Percentiles rank a stretch among this genome's conserved stretches.
phyloP scores from a whole-genome alignment of 805 yeast genomes.

The Grigorovia transvaalensis region DNA sequence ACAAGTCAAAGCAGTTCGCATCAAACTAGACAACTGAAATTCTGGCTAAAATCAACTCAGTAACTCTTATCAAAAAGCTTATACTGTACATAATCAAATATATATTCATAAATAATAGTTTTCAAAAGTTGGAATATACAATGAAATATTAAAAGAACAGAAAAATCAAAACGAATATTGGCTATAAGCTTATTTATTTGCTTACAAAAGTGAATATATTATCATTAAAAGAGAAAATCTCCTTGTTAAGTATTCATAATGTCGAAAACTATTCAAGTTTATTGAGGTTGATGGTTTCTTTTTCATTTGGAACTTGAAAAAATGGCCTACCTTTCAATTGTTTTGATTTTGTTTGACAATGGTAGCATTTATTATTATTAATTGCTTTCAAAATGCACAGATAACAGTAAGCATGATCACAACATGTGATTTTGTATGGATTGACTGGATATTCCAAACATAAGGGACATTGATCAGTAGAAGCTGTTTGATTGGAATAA shows the following conservation, averaged over 20 bases:
- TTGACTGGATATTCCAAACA: conserved; percentile 3
- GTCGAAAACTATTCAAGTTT: too few relatives aligned
- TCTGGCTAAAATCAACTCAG: too few relatives aligned
- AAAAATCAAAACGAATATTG: too few relatives aligned
- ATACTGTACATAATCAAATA: too few relatives aligned
- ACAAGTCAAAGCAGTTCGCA: conserved; percentile 65
- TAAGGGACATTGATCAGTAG: not conserved
- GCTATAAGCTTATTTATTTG: not conserved
- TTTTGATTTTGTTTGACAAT: not conserved
- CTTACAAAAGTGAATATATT: not conserved
- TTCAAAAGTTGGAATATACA: not conserved
- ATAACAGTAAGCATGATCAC: conserved; percentile 4
- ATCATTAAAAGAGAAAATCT: not conserved
- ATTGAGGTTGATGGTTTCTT: too few relatives aligned
- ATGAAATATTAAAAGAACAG: too few relatives aligned
- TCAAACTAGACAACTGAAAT: not conserved
- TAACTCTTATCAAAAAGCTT: too few relatives aligned
- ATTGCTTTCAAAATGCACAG: conserved; percentile 2
- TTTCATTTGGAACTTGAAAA: not conserved
- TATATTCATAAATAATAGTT: not conserved
- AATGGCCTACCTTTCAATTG: not conserved
- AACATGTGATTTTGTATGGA: conserved; percentile 4
- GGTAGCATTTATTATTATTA: conserved; percentile 1
- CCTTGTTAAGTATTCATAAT: not conserved
- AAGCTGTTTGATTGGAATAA: not conserved